A percentile compares a stretch with the other conserved stretches of the same genome.
phyloP scores from a whole-genome alignment of 331 rosid genomes.

The Malus hybrid region DNA sequence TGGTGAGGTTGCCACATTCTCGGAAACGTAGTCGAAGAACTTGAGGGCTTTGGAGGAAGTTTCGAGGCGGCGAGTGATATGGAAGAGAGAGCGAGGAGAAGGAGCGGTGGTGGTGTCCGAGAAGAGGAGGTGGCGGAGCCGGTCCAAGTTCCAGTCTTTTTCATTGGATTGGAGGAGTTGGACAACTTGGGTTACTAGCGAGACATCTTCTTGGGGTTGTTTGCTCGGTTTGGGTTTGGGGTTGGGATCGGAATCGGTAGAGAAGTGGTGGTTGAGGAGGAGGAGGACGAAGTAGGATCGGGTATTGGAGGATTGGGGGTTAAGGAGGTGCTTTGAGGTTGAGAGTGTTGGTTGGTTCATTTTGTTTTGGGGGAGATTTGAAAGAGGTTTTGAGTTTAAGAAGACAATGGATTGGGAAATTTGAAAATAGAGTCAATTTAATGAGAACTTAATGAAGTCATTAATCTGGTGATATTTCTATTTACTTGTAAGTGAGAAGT shows the following conservation, averaged over 20 bases:
- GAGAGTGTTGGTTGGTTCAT: not conserved
- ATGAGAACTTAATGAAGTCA: too few relatives aligned
- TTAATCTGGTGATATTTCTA: too few relatives aligned
- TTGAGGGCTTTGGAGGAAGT: slow-evolving; percentile 42
- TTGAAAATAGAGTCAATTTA: too few relatives aligned
- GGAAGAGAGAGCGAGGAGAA: slow-evolving; percentile 25
- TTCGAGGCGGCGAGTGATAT: slow-evolving; percentile 39
- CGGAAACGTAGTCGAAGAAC: slow-evolving; percentile 35
- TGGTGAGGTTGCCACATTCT: slow-evolving; percentile 13
- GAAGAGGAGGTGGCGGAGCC: slow-evolving; percentile 43
- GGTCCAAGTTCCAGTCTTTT: slow-evolving; percentile 23
- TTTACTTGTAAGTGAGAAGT: too few relatives aligned
- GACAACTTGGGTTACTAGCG: slow-evolving; percentile 21
- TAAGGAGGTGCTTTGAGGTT: slow-evolving; percentile 18
- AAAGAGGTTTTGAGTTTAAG: not conserved
- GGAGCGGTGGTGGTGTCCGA: slow-evolving; percentile 16
- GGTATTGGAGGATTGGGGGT: not conserved
- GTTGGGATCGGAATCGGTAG: slow-evolving; percentile 2
- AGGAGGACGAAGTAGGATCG: not conserved
- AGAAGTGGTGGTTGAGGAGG: slow-evolving; percentile 14
- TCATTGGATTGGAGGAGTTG: slow-evolving; percentile 37
- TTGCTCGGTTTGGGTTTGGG: not conserved
- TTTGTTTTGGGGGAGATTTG: not conserved
- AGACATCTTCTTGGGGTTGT: slow-evolving; percentile 10
- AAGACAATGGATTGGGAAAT: too few relatives aligned